Conservation (phyloP, 768 basidiomycete genomes). For the Boletus vermiculosoides region DNA sequence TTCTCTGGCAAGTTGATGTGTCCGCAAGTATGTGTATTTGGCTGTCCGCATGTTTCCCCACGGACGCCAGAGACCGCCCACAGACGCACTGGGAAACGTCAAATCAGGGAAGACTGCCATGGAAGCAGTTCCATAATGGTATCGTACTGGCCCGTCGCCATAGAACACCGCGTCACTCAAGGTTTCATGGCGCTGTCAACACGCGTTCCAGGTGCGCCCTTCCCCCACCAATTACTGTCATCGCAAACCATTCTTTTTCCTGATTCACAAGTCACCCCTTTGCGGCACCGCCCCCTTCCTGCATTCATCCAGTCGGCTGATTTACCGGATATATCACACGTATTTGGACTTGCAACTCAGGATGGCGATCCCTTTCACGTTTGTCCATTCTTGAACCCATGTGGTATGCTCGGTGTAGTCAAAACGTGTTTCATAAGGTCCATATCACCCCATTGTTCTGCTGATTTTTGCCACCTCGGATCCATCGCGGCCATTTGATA, state of each 20-base stretch:
- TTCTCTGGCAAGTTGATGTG: constrained; percentile 2
- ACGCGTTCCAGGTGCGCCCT: constrained; percentile 33
- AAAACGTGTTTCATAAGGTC: constrained; percentile 35
- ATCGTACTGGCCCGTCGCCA: constrained; percentile 27
- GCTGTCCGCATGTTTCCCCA: constrained; percentile 14
- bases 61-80: constrained; percentile 18
- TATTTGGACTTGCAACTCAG: constrained; percentile 16
- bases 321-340: constrained; percentile 33
- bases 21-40: constrained; percentile 1
- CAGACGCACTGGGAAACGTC: constrained; percentile 17
- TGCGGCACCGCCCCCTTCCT: constrained; percentile 27
- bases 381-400: constrained; percentile 26
- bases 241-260: constrained; percentile 24
- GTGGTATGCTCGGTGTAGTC: constrained; percentile 16
- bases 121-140: constrained; percentile 31
- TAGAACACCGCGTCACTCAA: constrained; percentile 32
- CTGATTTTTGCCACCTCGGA: constrained; percentile 21
- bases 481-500: constrained; percentile 34
- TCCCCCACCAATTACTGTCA: constrained; percentile 17
- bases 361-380: constrained; percentile 23
- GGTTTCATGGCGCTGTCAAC: constrained; percentile 36
- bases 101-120: constrained; percentile 27
- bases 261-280: constrained; percentile 21
- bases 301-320: constrained; percentile 23
- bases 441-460: constrained; percentile 26